These are phyloP conservation scores for Phytophthora niederhauseri DNA, from an alignment of 352 stramenopile genomes.

Conservation along the genomic window DNA sequence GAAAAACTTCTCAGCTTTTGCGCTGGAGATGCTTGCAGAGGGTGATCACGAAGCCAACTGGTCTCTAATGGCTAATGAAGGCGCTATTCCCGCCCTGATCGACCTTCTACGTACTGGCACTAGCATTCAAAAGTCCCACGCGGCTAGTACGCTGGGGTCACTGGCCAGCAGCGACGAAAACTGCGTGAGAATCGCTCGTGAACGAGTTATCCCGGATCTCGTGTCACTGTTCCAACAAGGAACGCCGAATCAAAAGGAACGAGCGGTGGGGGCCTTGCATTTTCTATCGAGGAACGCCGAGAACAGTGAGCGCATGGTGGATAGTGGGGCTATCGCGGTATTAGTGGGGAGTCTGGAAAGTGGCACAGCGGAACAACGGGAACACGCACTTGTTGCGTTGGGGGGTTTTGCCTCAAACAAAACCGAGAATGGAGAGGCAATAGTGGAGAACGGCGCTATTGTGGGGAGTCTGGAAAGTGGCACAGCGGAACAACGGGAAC, in stretches of 20 bases:
- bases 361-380: not conserved
- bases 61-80: not conserved
- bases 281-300: not conserved
- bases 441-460: not conserved
- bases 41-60: not conserved
- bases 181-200: not conserved
- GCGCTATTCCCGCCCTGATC: not conserved
- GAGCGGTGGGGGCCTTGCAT: not conserved
- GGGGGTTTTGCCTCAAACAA: not conserved
- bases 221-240: not conserved
- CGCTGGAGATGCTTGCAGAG: not conserved
- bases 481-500: not conserved
- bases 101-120: not conserved
- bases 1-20: not conserved
- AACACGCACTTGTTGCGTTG: not conserved
- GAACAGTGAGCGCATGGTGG: not conserved
- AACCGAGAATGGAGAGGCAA: not conserved
- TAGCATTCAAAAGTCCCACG: not conserved
- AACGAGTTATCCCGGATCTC: not conserved
- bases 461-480: not conserved
- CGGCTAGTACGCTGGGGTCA: not conserved
- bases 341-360: not conserved
- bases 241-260: not conserved
- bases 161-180: not conserved
- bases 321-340: not conserved